phyloP scores from a whole-genome alignment of 2,329 filamentous ascomycete species.

The Colletotrichum limetticola region DNA sequence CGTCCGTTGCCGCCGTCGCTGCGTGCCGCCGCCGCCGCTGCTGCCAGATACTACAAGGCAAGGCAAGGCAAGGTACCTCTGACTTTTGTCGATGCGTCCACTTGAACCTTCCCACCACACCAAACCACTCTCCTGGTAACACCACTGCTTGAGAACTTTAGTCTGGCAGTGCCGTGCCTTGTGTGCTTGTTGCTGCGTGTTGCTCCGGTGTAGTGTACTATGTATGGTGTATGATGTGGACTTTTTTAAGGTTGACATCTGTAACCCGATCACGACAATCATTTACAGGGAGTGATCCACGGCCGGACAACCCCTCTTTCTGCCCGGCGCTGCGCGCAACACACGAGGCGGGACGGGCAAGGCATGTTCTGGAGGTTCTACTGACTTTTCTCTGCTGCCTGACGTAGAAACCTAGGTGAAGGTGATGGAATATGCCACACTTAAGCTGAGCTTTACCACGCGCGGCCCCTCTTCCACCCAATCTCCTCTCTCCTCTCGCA shows the following conservation, averaged over 20 bases:
- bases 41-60: not conserved
- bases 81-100: not conserved
- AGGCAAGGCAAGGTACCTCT: not conserved
- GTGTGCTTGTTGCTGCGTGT: not conserved
- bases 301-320: not conserved
- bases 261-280: slow-evolving; percentile 30
- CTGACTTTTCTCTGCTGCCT: not conserved
- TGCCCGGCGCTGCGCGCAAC: not conserved
- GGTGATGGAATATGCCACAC: not conserved
- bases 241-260: slow-evolving; percentile 21
- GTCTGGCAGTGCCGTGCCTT: no score
- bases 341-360: no score
- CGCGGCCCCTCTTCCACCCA: not conserved
- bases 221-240: not conserved
- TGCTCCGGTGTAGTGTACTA: no score
- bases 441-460: not conserved
- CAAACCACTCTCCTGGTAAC: slow-evolving; percentile 17
- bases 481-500: not conserved
- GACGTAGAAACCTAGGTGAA: not conserved
- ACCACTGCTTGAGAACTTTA: not conserved
- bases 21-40: not conserved
- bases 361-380: no score
- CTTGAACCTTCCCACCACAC: slow-evolving; percentile 15
- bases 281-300: not conserved
- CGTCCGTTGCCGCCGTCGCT: not conserved